phyloP scores from a whole-genome alignment of 1,284 basidiomycete genomes.

The Apiotrichum domesticum region DNA sequence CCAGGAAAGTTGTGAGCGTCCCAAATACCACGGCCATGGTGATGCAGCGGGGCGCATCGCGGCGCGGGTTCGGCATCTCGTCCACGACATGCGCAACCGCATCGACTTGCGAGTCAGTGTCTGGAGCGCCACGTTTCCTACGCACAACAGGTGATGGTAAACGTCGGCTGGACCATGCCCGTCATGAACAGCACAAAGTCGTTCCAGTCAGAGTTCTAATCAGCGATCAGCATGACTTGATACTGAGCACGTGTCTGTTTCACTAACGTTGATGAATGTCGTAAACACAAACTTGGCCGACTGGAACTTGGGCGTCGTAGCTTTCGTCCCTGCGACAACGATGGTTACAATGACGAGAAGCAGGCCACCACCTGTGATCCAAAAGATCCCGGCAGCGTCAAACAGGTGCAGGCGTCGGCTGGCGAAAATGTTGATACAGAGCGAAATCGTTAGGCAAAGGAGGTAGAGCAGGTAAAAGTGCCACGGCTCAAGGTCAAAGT shows the following conservation, averaged over 20 bases:
- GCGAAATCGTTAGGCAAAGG: slow-evolving; percentile 5
- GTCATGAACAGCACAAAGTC: slow-evolving; percentile 6
- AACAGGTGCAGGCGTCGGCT: slow-evolving; percentile 1
- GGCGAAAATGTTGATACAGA: slow-evolving; percentile 2
- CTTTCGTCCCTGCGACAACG: not conserved
- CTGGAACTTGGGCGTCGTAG: slow-evolving; percentile 1
- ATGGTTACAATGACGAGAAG: slow-evolving; percentile 1
- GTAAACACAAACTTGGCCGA: slow-evolving; percentile 2
- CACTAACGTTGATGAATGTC: slow-evolving; percentile 2
- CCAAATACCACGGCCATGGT: slow-evolving; percentile 61
- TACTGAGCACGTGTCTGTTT: too few relatives aligned
- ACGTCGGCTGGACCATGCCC: slow-evolving; percentile 5
- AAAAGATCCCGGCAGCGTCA: not conserved
- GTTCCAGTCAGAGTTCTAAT: slow-evolving; percentile 1
- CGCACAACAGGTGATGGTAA: slow-evolving; percentile 3
- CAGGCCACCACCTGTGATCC: not conserved
- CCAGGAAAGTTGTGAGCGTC: slow-evolving; percentile 55
- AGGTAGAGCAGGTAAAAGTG: slow-evolving; percentile 4
- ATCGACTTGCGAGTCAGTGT: slow-evolving; percentile 8
- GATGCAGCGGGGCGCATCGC: slow-evolving; percentile 48
- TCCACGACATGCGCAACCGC: slow-evolving; percentile 38
- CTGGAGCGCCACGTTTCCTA: not conserved
- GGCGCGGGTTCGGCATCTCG: slow-evolving; percentile 39
- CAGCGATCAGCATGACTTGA: not conserved
- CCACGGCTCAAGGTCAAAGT: slow-evolving; percentile 2